A percentile compares a stretch with the other conserved stretches of the same genome.
phyloP scores from a whole-genome alignment of 768 basidiomycete species.

The Lactifluus piperatus region DNA sequence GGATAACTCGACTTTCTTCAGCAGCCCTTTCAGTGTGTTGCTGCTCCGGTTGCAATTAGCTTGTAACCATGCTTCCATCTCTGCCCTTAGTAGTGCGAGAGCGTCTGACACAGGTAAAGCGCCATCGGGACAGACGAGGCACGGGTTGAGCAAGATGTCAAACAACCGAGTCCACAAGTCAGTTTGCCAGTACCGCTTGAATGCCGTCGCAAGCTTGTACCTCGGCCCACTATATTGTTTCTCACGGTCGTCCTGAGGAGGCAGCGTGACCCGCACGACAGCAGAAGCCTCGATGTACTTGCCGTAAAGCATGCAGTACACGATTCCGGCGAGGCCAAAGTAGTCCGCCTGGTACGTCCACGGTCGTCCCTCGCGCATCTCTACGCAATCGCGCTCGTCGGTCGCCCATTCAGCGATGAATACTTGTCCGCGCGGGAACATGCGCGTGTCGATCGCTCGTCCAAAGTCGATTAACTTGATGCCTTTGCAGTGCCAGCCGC shows the following conservation, averaged over 20 bases:
- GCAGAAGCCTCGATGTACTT: slow-evolving; percentile 83
- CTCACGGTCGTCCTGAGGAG: slow-evolving; percentile 24
- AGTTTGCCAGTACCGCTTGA: slow-evolving; percentile 93
- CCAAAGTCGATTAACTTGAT: slow-evolving; percentile 96
- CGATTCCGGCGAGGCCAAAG: slow-evolving; percentile 87
- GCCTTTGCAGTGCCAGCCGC: slow-evolving; percentile 84
- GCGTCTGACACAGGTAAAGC: slow-evolving; percentile 66
- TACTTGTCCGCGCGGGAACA: slow-evolving; percentile 72
- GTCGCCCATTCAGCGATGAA: slow-evolving; percentile 85
- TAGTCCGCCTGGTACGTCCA: slow-evolving; percentile 98
- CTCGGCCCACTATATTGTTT: slow-evolving; percentile 13
- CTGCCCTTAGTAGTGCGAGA: slow-evolving; percentile 50
- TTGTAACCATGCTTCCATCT: slow-evolving; percentile 87
- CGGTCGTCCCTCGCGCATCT: slow-evolving; percentile 71
- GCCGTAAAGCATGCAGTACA: slow-evolving; percentile 94
- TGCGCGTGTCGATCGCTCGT: slow-evolving; percentile 77
- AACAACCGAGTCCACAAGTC: slow-evolving; percentile 82
- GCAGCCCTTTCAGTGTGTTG: slow-evolving; percentile 66
- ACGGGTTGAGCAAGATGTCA: slow-evolving; percentile 79
- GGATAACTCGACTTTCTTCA: slow-evolving; percentile 74
- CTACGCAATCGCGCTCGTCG: slow-evolving; percentile 87
- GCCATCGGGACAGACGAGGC: slow-evolving; percentile 44
- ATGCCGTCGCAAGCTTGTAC: slow-evolving; percentile 64
- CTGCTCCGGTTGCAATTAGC: slow-evolving; percentile 81
- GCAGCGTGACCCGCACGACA: slow-evolving; percentile 32